phyloP scores from a whole-genome alignment of 176 grass and related monocot species.

The Aegilops tauschii region DNA sequence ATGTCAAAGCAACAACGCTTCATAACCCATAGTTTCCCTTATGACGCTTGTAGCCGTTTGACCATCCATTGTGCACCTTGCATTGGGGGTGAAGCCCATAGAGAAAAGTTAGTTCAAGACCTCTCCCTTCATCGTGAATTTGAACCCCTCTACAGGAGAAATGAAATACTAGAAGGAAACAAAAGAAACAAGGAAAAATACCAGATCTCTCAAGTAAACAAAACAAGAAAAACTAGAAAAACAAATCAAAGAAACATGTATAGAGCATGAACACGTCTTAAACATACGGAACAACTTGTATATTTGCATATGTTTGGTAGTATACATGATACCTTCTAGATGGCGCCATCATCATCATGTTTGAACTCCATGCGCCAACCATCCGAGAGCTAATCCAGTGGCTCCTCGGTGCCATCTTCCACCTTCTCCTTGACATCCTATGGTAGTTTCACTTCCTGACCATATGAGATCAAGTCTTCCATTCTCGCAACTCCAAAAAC shows the following conservation, averaged over 20 bases:
- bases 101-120: conserved; percentile 10
- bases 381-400: conserved; percentile 43
- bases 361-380: conserved; percentile 44
- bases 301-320: too few species aligned
- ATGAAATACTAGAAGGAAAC: conserved; percentile 33
- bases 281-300: too few species aligned
- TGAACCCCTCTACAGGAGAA: conserved; percentile 21
- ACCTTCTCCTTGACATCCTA: background rate
- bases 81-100: background rate
- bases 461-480: background rate
- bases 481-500: too few species aligned
- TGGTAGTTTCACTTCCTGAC: background rate
- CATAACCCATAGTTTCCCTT: too few species aligned
- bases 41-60: too few species aligned
- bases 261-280: background rate
- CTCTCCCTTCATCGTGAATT: conserved; percentile 23
- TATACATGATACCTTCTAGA: conserved; percentile 18
- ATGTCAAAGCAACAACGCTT: too few species aligned
- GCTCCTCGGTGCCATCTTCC: background rate
- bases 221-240: background rate
- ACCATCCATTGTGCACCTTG: too few species aligned
- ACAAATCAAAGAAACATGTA: background rate
- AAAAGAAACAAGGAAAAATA: background rate
- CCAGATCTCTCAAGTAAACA: background rate
- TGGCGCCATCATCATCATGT: background rate